These are phyloP conservation scores for Capronia coronata DNA, from an alignment of 2,329 filamentous ascomycete species.

Conservation along the genomic window DNA sequence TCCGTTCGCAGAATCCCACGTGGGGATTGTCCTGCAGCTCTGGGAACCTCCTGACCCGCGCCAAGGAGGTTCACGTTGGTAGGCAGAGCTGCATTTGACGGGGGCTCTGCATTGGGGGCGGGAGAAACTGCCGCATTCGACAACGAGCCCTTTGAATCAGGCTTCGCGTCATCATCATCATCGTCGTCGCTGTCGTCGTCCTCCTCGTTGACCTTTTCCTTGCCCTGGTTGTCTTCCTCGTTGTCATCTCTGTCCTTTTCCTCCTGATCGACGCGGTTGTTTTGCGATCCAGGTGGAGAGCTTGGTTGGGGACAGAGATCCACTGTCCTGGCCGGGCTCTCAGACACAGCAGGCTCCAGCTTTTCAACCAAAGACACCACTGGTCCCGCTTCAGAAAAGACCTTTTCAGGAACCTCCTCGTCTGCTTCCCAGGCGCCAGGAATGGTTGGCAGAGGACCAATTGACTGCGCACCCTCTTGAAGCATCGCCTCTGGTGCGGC, in stretches of 20 bases:
- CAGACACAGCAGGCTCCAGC: neutral
- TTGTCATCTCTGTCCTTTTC: neutral
- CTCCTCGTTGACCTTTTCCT: neutral
- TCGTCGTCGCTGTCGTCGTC: neutral
- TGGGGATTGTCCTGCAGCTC: neutral
- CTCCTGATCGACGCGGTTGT: neutral
- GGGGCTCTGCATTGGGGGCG: neutral
- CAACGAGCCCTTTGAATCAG: neutral
- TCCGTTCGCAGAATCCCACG: neutral
- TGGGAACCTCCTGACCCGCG: neutral
- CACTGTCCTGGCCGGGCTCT: neutral
- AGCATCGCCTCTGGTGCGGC: neutral
- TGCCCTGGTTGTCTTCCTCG: neutral
- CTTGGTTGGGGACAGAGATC: neutral
- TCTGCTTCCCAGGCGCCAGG: neutral
- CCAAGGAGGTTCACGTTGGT: neutral
- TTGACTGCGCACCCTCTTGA: neutral
- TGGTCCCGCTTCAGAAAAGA: neutral
- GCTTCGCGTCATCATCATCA: neutral
- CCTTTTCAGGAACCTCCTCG: neutral
- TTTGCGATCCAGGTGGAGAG: neutral
- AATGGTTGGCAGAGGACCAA: neutral
- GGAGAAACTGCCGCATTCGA: neutral
- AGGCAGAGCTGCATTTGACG: neutral
- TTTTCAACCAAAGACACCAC: neutral